Evolutionary conservation across 1,139 yeast species (phyloP).

Genomic region (Yamadazyma sp.): DNA sequence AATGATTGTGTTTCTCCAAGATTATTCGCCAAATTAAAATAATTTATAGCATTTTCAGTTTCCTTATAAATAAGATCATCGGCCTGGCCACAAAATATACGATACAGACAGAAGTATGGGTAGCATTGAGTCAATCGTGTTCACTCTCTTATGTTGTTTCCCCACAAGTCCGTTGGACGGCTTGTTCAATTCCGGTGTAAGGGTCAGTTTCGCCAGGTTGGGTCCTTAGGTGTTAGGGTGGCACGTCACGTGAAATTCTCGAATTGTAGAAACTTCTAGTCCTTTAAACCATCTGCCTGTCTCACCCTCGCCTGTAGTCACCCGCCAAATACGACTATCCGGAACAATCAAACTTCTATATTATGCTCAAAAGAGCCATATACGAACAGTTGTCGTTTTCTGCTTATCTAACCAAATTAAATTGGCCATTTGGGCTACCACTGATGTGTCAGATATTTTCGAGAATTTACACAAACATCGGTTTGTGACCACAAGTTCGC

Average conservation of each 20-base stretch:
- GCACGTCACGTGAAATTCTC: conserved; percentile 2
- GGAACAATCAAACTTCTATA: no score
- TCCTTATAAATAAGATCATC: conserved; percentile 1
- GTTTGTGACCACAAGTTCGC: conserved; percentile 2
- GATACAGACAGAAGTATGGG: background rate
- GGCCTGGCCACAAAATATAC: conserved; percentile 4
- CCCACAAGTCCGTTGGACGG: no score
- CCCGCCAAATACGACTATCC: background rate
- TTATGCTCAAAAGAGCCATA: no score
- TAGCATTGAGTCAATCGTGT: background rate
- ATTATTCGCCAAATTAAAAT: conserved; percentile 83
- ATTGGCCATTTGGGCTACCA: no score
- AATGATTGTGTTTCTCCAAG: conserved; percentile 93
- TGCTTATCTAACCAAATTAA: background rate
- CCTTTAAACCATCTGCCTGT: background rate
- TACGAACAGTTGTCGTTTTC: no score
- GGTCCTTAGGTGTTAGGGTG: background rate
- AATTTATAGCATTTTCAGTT: conserved; percentile 20
- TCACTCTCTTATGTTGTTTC: no score
- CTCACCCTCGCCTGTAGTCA: background rate
- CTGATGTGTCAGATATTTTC: background rate
- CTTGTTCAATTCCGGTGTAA: background rate
- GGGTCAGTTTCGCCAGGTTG: background rate
- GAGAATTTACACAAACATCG: background rate
- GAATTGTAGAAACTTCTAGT: conserved; percentile 4